Conservation (phyloP, 129 eudicot genomes). For the Gnaphalium uliginosum region DNA sequence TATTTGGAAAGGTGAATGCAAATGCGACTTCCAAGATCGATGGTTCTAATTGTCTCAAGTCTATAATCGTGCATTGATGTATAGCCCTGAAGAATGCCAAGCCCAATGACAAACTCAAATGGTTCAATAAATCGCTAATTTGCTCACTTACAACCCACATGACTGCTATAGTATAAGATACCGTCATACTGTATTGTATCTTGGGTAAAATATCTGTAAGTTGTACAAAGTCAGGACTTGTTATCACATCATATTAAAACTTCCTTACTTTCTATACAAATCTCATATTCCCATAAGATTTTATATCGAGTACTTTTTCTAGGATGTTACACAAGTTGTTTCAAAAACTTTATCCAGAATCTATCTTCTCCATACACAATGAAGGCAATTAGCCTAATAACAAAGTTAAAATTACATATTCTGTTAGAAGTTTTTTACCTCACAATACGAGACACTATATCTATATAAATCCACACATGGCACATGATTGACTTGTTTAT, state of each 20-base stretch:
- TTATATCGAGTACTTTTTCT: background rate
- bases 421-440: background rate
- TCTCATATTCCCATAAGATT: background rate
- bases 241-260: background rate
- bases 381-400: background rate
- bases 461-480: too few relatives aligned
- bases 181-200: background rate
- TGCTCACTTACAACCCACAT: background rate
- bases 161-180: background rate
- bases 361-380: background rate
- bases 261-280: background rate
- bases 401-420: background rate
- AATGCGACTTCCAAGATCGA: background rate
- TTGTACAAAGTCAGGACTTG: background rate
- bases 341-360: background rate
- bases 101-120: background rate
- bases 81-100: background rate
- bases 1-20: background rate
- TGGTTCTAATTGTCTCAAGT: background rate
- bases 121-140: slow-evolving; percentile 14
- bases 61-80: background rate
- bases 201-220: background rate
- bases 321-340: background rate
- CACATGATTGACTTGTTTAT: background rate
- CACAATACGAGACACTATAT: background rate